Evolutionary conservation across 805 yeast genomes (phyloP).

Genomic region (Candida mattraensis): DNA sequence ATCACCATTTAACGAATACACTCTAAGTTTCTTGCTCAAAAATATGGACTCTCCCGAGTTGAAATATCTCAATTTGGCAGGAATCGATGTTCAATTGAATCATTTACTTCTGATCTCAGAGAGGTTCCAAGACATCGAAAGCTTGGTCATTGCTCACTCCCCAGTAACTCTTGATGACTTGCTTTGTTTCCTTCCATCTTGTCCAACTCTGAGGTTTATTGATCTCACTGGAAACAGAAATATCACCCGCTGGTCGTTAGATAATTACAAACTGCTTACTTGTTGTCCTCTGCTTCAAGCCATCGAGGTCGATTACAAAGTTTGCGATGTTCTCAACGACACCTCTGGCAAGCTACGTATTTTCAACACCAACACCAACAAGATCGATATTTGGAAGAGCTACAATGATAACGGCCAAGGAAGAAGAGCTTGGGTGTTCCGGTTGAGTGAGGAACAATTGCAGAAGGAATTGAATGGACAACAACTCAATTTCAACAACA

Average conservation of each 20-base stretch:
- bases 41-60: conserved; percentile 45
- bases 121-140: conserved; percentile 41
- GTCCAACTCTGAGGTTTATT: conserved; percentile 49
- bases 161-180: conserved; percentile 39
- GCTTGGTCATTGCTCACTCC: conserved; percentile 43
- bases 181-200: conserved; percentile 33
- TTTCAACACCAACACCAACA: conserved; percentile 21
- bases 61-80: conserved; percentile 50
- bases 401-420: conserved; percentile 58
- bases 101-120: conserved; percentile 39
- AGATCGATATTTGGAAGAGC: conserved; percentile 43
- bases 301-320: conserved; percentile 63
- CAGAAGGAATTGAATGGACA: conserved; percentile 24
- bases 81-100: conserved; percentile 45
- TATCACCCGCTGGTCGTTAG: conserved; percentile 60
- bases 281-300: conserved; percentile 53
- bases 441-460: conserved; percentile 31
- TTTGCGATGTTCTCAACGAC: conserved; percentile 47
- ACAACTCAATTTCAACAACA: conserved; percentile 31
- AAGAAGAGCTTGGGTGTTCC: conserved; percentile 79
- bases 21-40: conserved; percentile 43
- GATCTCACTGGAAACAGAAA: conserved; percentile 66
- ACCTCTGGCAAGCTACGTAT: conserved; percentile 30
- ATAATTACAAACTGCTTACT: conserved; percentile 44
- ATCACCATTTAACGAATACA: conserved; percentile 46